These are phyloP conservation scores for Roridomyces roridus DNA, from an alignment of 768 basidiomycete species.

Conservation along the genomic window DNA sequence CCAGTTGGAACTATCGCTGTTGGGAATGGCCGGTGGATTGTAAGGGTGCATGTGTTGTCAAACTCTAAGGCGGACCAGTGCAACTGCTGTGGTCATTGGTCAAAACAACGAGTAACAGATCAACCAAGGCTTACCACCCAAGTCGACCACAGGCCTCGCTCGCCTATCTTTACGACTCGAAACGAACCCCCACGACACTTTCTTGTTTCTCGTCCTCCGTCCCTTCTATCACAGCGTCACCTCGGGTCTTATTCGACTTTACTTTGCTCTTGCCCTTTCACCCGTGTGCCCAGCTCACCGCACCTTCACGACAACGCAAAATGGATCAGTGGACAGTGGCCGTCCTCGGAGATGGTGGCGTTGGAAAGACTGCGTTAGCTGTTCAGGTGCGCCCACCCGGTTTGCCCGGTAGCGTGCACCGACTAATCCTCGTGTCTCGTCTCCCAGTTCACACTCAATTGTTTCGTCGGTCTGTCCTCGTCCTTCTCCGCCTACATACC, in stretches of 20 bases:
- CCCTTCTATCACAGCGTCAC: constrained; percentile 17
- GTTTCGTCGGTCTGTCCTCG: constrained; percentile 84
- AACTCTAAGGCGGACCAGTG: too few relatives aligned
- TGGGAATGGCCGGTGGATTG: too few relatives aligned
- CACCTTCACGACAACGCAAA: constrained; percentile 34
- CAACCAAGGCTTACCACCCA: too few relatives aligned
- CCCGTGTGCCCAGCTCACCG: constrained; percentile 8
- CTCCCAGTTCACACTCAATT: constrained; percentile 88
- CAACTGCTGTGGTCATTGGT: not conserved
- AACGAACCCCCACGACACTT: constrained; percentile 29
- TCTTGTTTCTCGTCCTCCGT: constrained; percentile 29
- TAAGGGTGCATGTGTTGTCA: too few relatives aligned
- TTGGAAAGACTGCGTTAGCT: constrained; percentile 95
- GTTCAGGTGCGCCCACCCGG: constrained; percentile 74
- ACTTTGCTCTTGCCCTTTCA: constrained; percentile 24
- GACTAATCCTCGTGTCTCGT: constrained; percentile 4
- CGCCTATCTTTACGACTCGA: too few relatives aligned
- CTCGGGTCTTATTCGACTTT: constrained; percentile 20
- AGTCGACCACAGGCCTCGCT: too few relatives aligned
- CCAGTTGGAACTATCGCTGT: too few relatives aligned
- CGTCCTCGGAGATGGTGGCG: constrained; percentile 95
- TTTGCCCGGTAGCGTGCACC: constrained; percentile 5
- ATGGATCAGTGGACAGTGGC: constrained; percentile 98
- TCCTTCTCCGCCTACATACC: constrained; percentile 1
- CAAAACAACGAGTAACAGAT: not conserved